A percentile compares a stretch with the other conserved stretches of the same genome.
Evolutionary conservation across 1,139 yeast species (phyloP).

Genomic region (Candida tetrigidarum): DNA sequence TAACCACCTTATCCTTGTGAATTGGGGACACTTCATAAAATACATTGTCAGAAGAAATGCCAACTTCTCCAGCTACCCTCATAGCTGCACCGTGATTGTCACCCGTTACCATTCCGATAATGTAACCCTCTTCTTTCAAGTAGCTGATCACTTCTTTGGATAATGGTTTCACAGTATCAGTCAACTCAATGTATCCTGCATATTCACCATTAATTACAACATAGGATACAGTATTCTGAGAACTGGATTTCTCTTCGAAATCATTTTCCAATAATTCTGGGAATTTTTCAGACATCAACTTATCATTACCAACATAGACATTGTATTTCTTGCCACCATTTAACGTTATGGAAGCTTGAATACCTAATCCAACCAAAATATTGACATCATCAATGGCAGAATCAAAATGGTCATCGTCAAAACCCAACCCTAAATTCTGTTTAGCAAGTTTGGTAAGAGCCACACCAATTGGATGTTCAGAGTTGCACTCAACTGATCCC

Average conservation of each 20-base stretch:
- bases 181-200: slow-evolving; percentile 67
- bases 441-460: slow-evolving; percentile 55
- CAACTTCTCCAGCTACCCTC: slow-evolving; percentile 67
- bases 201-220: slow-evolving; percentile 57
- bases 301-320: slow-evolving; percentile 62
- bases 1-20: slow-evolving; percentile 72
- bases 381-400: slow-evolving; percentile 44
- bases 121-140: slow-evolving; percentile 56
- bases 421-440: slow-evolving; percentile 27
- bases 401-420: slow-evolving; percentile 38
- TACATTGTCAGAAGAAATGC: slow-evolving; percentile 65
- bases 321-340: slow-evolving; percentile 21
- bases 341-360: slow-evolving; percentile 49
- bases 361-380: slow-evolving; percentile 73
- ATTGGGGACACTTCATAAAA: slow-evolving; percentile 81
- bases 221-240: slow-evolving; percentile 39
- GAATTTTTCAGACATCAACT: slow-evolving; percentile 39
- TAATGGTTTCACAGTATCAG: slow-evolving; percentile 73
- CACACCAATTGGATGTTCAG: slow-evolving; percentile 89
- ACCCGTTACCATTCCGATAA: slow-evolving; percentile 92
- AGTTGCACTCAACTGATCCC: slow-evolving; percentile 65
- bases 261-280: slow-evolving; percentile 11
- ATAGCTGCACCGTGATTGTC: slow-evolving; percentile 70
- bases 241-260: slow-evolving; percentile 17
- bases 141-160: slow-evolving; percentile 63